These are phyloP conservation scores for Lichenothelia convexa DNA, from an alignment of 495 filamentous ascomycete genomes.

Conservation along the genomic window DNA sequence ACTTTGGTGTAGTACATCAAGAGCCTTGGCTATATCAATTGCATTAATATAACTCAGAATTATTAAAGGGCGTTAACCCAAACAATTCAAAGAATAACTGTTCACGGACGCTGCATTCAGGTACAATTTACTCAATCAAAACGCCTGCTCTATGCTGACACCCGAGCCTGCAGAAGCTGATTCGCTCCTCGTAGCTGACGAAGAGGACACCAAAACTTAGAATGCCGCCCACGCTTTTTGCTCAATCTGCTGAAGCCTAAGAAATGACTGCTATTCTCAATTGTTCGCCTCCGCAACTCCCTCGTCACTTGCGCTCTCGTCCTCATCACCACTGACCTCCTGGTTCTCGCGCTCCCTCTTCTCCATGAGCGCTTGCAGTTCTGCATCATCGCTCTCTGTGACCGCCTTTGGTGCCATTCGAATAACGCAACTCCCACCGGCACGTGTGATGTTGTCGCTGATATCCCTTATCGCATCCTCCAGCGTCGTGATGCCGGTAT, in stretches of 20 bases:
- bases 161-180: background rate
- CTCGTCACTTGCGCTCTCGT: conserved; percentile 81
- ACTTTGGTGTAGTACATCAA: no score
- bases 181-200: background rate
- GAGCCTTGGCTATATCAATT: no score
- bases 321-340: conserved; percentile 92
- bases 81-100: no score
- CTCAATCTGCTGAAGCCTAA: background rate
- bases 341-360: conserved; percentile 96
- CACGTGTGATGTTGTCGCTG: conserved; percentile 48
- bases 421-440: conserved; percentile 61
- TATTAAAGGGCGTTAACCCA: no score
- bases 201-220: no score
- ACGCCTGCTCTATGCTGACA: background rate
- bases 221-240: background rate
- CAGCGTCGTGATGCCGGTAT: conserved; percentile 57
- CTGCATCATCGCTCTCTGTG: conserved; percentile 93
- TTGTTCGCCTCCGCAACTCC: conserved; percentile 25
- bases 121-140: background rate
- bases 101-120: no score
- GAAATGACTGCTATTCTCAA: no score
- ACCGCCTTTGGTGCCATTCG: conserved; percentile 99
- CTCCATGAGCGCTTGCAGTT: conserved; percentile 94
- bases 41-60: no score
- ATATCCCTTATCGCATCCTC: conserved; percentile 81